These are phyloP conservation scores for Salvia hispanica DNA, from an alignment of 257 asterid genomes.

Conservation along the genomic window DNA sequence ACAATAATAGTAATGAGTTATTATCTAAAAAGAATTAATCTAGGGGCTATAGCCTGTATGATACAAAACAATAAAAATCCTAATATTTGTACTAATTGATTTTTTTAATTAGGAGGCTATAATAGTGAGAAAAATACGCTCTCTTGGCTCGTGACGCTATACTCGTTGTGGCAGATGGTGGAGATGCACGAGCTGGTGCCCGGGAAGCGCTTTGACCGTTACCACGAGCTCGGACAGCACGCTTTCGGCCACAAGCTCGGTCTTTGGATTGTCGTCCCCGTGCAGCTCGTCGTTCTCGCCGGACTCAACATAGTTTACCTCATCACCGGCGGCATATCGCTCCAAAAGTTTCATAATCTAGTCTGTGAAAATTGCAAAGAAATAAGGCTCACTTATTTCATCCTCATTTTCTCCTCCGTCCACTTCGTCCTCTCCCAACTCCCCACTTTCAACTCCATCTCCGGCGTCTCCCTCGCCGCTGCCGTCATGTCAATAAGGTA, in stretches of 20 bases:
- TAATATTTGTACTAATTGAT: no score
- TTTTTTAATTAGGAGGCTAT: no score
- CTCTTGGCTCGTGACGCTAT: not conserved
- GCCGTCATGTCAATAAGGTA: constrained; percentile 32
- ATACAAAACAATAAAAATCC: no score
- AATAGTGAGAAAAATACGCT: no score
- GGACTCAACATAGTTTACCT: constrained; percentile 50
- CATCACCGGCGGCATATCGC: constrained; percentile 11
- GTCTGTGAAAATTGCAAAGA: constrained; percentile 3
- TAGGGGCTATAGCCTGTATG: no score
- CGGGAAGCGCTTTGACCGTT: constrained; percentile 27
- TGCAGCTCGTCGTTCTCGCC: constrained; percentile 40
- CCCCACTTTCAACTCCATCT: constrained; percentile 22
- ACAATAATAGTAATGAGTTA: no score
- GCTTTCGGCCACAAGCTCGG: constrained; percentile 55
- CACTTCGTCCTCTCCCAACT: constrained; percentile 31
- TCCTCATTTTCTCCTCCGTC: constrained; percentile 16
- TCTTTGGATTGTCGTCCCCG: constrained; percentile 49
- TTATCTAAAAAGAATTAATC: no score
- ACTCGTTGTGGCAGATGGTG: constrained; percentile 17
- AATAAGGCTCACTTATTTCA: constrained; percentile 15
- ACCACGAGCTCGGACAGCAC: constrained; percentile 53
- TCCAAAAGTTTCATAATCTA: constrained; percentile 6
- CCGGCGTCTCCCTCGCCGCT: not conserved
- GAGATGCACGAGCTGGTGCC: constrained; percentile 13